Percentiles rank a stretch among this genome's conserved stretches.
Evolutionary conservation across 495 filamentous ascomycete species (phyloP).

Genomic region (Xylaria curta): DNA sequence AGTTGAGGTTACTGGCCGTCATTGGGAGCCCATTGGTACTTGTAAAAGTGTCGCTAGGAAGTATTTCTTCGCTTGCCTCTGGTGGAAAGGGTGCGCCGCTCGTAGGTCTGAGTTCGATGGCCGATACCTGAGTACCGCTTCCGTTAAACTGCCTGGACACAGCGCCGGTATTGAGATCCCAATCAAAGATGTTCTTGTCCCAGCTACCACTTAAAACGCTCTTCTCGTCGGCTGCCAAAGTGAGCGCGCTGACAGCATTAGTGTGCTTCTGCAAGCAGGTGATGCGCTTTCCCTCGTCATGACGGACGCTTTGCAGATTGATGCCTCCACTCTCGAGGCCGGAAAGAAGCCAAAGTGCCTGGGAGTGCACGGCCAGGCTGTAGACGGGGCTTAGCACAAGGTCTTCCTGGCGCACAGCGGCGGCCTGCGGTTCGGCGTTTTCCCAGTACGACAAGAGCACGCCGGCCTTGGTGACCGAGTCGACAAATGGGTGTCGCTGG

Average conservation of each 20-base stretch:
- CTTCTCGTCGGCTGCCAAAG: constrained; percentile 81
- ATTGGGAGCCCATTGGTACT: constrained; percentile 53
- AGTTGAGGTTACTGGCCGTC: constrained; percentile 23
- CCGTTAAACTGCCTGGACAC: constrained; percentile 75
- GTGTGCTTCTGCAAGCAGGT: constrained; percentile 81
- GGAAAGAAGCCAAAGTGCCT: constrained; percentile 88
- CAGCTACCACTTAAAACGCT: constrained; percentile 92
- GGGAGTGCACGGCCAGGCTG: constrained; percentile 86
- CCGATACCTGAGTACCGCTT: constrained; percentile 82
- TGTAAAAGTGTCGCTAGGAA: constrained; percentile 70
- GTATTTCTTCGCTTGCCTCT: constrained; percentile 64
- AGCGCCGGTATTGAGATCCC: constrained; percentile 91
- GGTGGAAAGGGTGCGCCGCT: constrained; percentile 76
- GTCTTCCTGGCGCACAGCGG: constrained; percentile 56
- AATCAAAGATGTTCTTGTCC: constrained; percentile 93
- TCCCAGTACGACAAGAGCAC: constrained; percentile 97
- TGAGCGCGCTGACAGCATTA: constrained; percentile 89
- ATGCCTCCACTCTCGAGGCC: constrained; percentile 91
- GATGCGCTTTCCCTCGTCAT: constrained; percentile 92
- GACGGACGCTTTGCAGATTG: constrained; percentile 91
- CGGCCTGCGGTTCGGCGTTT: constrained; percentile 66
- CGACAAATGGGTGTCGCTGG: constrained; percentile 95
- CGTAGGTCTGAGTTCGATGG: constrained; percentile 83
- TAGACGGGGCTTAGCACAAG: constrained; percentile 83
- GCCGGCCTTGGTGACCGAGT: constrained; percentile 93